Percentiles rank a stretch among this genome's conserved stretches.
phyloP scores from a whole-genome alignment of 2,329 filamentous ascomycete species.

The Trichophyton benhamiae region DNA sequence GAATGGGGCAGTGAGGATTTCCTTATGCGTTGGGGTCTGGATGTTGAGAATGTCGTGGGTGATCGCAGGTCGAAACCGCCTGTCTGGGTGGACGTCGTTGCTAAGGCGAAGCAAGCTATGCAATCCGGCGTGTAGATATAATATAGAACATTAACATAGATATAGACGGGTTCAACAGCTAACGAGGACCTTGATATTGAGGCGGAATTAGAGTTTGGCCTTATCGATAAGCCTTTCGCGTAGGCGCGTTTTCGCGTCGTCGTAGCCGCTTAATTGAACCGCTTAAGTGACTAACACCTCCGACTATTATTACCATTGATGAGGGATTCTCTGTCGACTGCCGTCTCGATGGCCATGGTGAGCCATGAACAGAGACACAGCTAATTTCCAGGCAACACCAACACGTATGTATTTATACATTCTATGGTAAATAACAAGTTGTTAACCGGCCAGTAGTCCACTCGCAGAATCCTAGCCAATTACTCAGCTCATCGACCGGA shows the following conservation, averaged over 20 bases:
- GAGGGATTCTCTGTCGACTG: background rate
- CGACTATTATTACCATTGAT: background rate
- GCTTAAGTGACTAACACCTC: background rate
- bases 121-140: background rate
- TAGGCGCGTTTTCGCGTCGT: background rate
- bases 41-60: constrained; percentile 33
- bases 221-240: background rate
- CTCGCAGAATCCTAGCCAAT: background rate
- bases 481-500: background rate
- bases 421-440: background rate
- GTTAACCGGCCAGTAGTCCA: background rate
- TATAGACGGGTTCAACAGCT: background rate
- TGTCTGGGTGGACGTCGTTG: constrained; percentile 38
- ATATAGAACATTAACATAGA: background rate
- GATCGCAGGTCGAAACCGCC: constrained; percentile 25
- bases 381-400: constrained; percentile 22
- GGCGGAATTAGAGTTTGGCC: background rate
- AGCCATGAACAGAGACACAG: constrained; percentile 17
- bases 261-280: background rate
- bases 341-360: background rate
- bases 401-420: constrained; percentile 18
- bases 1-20: constrained; percentile 44
- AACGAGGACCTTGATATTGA: background rate
- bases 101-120: constrained; percentile 21
- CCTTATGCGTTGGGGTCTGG: constrained; percentile 39